Percentiles rank a stretch among this genome's conserved stretches.
These are phyloP conservation scores for Naematelia aurantialba DNA, from an alignment of 768 basidiomycete genomes.

Conservation along the genomic window DNA sequence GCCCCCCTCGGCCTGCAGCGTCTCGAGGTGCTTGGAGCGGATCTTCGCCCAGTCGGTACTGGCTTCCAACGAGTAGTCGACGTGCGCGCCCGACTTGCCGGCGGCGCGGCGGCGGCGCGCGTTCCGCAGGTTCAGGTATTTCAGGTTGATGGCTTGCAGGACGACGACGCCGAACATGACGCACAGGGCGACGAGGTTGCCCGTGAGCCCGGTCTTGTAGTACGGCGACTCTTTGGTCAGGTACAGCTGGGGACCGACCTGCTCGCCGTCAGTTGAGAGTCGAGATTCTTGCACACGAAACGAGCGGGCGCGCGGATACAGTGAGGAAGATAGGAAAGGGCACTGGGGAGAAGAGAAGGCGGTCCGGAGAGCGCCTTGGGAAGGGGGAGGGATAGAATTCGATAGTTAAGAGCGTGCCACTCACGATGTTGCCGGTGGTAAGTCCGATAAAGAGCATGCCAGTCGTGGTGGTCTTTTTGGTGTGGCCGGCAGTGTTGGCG, in stretches of 20 bases:
- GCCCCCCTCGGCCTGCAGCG: background rate
- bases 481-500: slow-evolving; percentile 23
- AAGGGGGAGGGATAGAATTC: too few species aligned
- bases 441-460: slow-evolving; percentile 23
- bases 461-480: slow-evolving; percentile 28
- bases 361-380: too few species aligned
- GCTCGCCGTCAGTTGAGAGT: too few species aligned
- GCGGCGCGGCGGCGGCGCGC: slow-evolving; percentile 2
- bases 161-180: slow-evolving; percentile 7
- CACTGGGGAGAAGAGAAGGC: too few species aligned
- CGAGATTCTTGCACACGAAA: too few species aligned
- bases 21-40: background rate
- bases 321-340: too few species aligned
- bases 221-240: slow-evolving; percentile 2
- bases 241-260: slow-evolving; percentile 4
- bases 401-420: background rate
- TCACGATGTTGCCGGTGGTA: slow-evolving; percentile 23
- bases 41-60: background rate
- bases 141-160: slow-evolving; percentile 10
- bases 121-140: slow-evolving; percentile 11
- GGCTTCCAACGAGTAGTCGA: slow-evolving; percentile 11
- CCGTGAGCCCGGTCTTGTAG: slow-evolving; percentile 12
- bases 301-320: too few species aligned
- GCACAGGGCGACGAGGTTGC: slow-evolving; percentile 9
- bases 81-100: slow-evolving; percentile 7